Evolutionary conservation across 2,329 filamentous ascomycete species (phyloP).

Genomic region (Cladosporium sp.): DNA sequence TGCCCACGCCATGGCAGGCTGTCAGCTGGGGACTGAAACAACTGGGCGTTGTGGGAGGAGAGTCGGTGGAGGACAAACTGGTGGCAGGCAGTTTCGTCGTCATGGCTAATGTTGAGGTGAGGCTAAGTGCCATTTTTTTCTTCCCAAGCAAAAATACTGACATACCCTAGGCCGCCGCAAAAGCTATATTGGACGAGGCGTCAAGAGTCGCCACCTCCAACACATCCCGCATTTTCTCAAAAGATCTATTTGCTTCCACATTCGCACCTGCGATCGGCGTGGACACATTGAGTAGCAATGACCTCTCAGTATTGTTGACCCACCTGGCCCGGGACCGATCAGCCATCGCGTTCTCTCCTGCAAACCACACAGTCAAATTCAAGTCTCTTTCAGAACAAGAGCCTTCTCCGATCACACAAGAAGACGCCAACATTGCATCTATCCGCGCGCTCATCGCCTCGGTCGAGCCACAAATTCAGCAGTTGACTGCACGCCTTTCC

Average conservation of each 20-base stretch:
- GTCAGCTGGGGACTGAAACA: constrained; percentile 74
- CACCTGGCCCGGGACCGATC: constrained; percentile 55
- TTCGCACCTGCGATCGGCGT: constrained; percentile 30
- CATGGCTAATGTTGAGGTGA: constrained; percentile 61
- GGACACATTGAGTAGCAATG: constrained; percentile 37
- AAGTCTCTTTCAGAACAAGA: constrained; percentile 53
- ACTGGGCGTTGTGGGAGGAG: constrained; percentile 46
- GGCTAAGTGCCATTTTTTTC: constrained; percentile 7
- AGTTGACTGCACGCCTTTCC: constrained; percentile 58
- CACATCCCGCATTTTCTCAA: constrained; percentile 37
- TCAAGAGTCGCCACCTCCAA: constrained; percentile 35
- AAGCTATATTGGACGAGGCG: constrained; percentile 39
- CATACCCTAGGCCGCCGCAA: constrained; percentile 39
- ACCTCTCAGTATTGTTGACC: constrained; percentile 50
- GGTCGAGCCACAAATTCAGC: constrained; percentile 66
- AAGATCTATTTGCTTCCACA: constrained; percentile 31
- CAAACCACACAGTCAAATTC: constrained; percentile 68
- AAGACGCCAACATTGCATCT: constrained; percentile 80
- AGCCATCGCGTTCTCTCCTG: constrained; percentile 32
- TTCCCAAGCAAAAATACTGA: background rate
- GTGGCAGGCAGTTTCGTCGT: constrained; percentile 66
- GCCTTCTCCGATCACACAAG: constrained; percentile 62
- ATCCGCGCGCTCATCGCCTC: constrained; percentile 71
- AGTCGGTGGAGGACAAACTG: constrained; percentile 54
- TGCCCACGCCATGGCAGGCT: constrained; percentile 68